Evolutionary conservation across 75 land plant genomes (phyloP).

Genomic region (Sequoia sempervirens): DNA sequence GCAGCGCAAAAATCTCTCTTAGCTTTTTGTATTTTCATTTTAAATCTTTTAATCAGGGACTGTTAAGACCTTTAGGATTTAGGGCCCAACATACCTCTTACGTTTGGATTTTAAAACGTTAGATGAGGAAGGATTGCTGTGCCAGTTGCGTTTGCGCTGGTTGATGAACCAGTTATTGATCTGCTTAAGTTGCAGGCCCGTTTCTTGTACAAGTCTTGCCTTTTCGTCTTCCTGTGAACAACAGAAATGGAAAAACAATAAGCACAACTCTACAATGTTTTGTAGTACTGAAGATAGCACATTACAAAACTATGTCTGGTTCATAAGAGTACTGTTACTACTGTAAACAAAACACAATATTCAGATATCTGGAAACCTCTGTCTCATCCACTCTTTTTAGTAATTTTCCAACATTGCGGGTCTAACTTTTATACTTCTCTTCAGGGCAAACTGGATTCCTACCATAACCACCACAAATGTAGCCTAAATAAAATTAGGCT

Average conservation of each 20-base stretch:
- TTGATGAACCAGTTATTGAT: constrained; percentile 96
- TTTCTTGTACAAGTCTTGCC: constrained; percentile 85
- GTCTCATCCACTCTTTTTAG: background rate
- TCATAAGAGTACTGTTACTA: background rate
- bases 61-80: background rate
- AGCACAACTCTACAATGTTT: background rate
- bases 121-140: constrained; percentile 71
- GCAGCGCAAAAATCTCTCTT: background rate
- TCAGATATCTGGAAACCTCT: background rate
- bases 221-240: constrained; percentile 89
- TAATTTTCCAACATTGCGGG: background rate
- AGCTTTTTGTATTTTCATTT: background rate
- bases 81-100: constrained; percentile 38
- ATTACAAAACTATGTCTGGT: background rate
- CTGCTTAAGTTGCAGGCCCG: constrained; percentile 90
- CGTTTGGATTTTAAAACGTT: constrained; percentile 50
- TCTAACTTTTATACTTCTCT: background rate
- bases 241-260: background rate
- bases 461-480: background rate
- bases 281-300: background rate
- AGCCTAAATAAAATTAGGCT: background rate
- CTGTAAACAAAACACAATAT: background rate
- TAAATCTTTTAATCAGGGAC: background rate
- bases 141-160: constrained; percentile 95
- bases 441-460: too few relatives aligned